phyloP scores from a whole-genome alignment of 2,329 filamentous ascomycete genomes.

The Fusarium sarcochroum region DNA sequence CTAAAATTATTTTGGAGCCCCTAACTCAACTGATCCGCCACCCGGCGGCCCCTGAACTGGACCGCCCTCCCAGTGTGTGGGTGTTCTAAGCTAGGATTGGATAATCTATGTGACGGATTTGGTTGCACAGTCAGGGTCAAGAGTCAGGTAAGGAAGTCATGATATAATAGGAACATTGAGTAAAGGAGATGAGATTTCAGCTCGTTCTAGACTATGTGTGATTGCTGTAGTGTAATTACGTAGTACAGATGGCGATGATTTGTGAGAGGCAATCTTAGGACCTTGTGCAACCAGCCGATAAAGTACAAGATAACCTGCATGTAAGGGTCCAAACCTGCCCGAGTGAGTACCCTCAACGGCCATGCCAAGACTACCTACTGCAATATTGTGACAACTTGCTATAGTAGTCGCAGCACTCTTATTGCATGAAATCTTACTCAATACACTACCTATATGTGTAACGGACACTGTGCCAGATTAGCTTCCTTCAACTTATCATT shows the following conservation, averaged over 20 bases:
- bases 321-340: slow-evolving; percentile 7
- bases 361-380: neutral
- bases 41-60: neutral
- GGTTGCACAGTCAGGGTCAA: slow-evolving; percentile 19
- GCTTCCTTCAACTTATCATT: slow-evolving; percentile 18
- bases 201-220: neutral
- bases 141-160: slow-evolving; percentile 7
- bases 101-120: slow-evolving; percentile 26
- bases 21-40: no score
- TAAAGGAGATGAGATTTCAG: slow-evolving; percentile 7
- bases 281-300: slow-evolving; percentile 1
- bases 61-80: slow-evolving; percentile 1
- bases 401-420: slow-evolving; percentile 6
- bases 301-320: neutral
- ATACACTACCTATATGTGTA: slow-evolving; percentile 16
- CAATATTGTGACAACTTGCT: slow-evolving; percentile 1
- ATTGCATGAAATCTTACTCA: slow-evolving; percentile 24
- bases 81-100: slow-evolving; percentile 25
- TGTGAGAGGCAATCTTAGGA: slow-evolving; percentile 9
- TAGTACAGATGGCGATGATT: neutral
- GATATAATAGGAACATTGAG: slow-evolving; percentile 6
- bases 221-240: neutral
- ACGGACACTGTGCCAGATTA: slow-evolving; percentile 43
- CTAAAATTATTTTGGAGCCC: slow-evolving; percentile 57
- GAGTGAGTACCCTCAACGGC: neutral